Evolutionary conservation across 441 rosid genomes (phyloP), one percentile per base, ranked within the genome.

Genomic region (Erysimum cheiri): DNA sequence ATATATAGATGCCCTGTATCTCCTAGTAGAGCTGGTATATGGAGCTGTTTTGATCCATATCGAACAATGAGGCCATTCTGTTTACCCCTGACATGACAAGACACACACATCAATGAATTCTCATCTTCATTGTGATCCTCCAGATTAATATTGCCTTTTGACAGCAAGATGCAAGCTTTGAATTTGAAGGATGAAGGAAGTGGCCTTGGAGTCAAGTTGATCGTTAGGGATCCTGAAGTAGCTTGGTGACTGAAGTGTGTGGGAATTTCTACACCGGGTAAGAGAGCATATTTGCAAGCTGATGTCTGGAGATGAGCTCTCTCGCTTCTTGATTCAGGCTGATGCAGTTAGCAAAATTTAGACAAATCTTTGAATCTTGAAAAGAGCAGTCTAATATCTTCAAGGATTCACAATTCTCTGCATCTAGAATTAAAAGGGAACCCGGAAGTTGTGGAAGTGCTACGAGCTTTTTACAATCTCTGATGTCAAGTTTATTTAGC

Each of bases 221-320:
- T 56, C 8, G 39, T 37, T 48, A 59, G 32, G 73, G 58, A 69
- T 17, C 14, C 49, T 36, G 39, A 36, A 60, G 33, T 11, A 60
- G 32, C 60, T 29, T 2, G 67, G 59, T 60, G 14, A 60, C 36
- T 8, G 67, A 70, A 40, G 60, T 70, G 41, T 28, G 50, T 11
- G 49, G 67, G 67, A 22, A 70, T 43, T 60, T 70, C 5, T 49
- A 1, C 33, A 39, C 60, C 52, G 4, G 74, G 60, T 49, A 70
- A 11, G 32, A 70, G 4, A 4, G 37, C 67, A 26, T 14, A 33
- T 59, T 56, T 10, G 44, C 59, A 47, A 50, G 5, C 46, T 29
- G 59, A 48, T 69, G 39, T 47, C 3, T 48, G 14, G 59, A 60
- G n/a, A n/a, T 69, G 22, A 48, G 31, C 28, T 69, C 15, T 48